Evolutionary conservation across 805 yeast genomes (phyloP), one percentile per base, ranked within the genome.

Genomic region (Schwanniomyces yamadae): DNA sequence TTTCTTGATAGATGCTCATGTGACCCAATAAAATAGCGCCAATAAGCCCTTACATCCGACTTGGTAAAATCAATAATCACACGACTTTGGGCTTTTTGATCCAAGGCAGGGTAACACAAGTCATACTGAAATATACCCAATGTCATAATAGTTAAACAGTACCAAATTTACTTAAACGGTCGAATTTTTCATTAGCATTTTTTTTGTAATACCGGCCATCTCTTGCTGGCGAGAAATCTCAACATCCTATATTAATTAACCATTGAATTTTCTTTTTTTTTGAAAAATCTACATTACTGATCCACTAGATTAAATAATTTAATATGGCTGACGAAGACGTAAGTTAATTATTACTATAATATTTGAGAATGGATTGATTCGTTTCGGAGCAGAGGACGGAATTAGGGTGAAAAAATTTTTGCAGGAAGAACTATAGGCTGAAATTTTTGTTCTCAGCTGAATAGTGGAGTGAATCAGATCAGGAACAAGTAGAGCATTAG

Each of bases 241-340:
- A 28, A 28, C 31, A 14, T 28, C 31, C 19, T 15, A 15, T 28
- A 18, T 15, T 15, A 15, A 28, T 28, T 15, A 28, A 28, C 12
- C 23, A 11, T 17, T 28, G 13, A 28, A 28, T 14, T 15, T 10
- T 19, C 31, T 28, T 19, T 28, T 28, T 23, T 28, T 28, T 19
- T 28, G 7, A 6, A 13, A 19, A 28, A 6, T 18, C n/a, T 10
- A 8, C 10, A 7, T 21, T 10, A 21, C 23, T 28, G 23, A 28
- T 28, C 19, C n/a, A 28, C 13, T 19, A 19, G 23, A 28, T 5
- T 28, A n/a, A 28, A 18, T 19, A 23, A 30, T 25, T 20, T 20
- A 35, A 35, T 21, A 40, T 40, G 43, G 43, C 43, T 40, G 43
- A 40, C 18, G 43, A 40, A 40, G 43, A 40, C 28, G 43, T 40